Evolutionary conservation across 306 rosid species (phyloP).

Genomic region (Begonia masoniana): DNA sequence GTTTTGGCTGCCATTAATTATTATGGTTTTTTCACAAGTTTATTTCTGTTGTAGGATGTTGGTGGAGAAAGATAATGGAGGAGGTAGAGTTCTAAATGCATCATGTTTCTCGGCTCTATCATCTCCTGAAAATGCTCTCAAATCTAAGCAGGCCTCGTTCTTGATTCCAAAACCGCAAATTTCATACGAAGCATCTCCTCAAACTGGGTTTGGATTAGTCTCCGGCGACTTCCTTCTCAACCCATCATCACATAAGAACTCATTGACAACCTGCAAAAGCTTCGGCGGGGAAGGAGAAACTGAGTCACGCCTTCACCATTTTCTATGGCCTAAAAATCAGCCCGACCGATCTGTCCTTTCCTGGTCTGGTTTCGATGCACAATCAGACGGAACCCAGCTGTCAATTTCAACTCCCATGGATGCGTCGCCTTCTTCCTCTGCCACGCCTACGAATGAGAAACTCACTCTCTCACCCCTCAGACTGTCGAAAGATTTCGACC

Average conservation of each 20-base stretch:
- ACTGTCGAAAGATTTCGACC: constrained; percentile 43
- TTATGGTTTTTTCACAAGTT: background rate
- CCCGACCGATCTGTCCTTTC: constrained; percentile 21
- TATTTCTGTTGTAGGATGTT: constrained; percentile 40
- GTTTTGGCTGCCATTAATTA: background rate
- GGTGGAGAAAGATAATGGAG: constrained; percentile 32
- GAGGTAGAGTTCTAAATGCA: constrained; percentile 35
- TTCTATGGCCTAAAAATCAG: constrained; percentile 56
- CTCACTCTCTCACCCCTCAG: constrained; percentile 54
- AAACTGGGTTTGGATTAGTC: constrained; percentile 55
- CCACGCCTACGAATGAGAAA: constrained; percentile 46
- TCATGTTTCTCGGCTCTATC: constrained; percentile 35
- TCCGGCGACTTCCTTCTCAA: constrained; percentile 54
- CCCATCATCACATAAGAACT: constrained; percentile 43
- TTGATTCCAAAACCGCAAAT: constrained; percentile 33
- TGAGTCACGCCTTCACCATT: constrained; percentile 48
- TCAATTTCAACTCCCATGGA: constrained; percentile 60
- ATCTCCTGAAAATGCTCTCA: constrained; percentile 40
- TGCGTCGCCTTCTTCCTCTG: constrained; percentile 33
- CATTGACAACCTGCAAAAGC: constrained; percentile 17
- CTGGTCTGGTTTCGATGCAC: constrained; percentile 41
- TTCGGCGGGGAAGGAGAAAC: constrained; percentile 17
- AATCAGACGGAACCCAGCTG: constrained; percentile 51
- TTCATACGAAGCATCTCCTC: constrained; percentile 36
- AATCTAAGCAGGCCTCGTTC: constrained; percentile 29